Evolutionary conservation across 805 yeast species (phyloP).

Genomic region (Zygotorulaspora florentina): DNA sequence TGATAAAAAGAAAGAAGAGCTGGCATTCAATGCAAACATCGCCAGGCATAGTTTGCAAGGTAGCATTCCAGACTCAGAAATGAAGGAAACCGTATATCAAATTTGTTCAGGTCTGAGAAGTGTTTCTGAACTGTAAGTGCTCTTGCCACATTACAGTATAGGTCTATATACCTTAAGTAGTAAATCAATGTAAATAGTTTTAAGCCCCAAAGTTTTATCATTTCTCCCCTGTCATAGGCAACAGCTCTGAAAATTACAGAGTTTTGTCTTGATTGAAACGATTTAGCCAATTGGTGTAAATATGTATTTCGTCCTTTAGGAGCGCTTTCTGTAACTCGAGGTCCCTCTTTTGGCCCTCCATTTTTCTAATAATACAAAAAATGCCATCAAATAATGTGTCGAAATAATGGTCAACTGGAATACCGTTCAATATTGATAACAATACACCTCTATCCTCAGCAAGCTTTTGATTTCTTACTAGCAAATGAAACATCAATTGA

Average conservation of each 20-base stretch:
- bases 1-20: conserved; percentile 15
- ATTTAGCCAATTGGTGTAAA: not conserved
- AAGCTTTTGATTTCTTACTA: conserved; percentile 18
- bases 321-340: conserved; percentile 23
- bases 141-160: too few species aligned
- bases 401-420: conserved; percentile 21
- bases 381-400: conserved; percentile 15
- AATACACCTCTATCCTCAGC: conserved; percentile 10
- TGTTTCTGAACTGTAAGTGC: conserved; percentile 18
- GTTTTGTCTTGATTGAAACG: not conserved
- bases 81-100: conserved; percentile 21
- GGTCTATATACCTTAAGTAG: too few species aligned
- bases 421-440: conserved; percentile 11
- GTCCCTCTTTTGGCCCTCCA: conserved; percentile 7
- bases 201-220: not conserved
- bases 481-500: conserved; percentile 14
- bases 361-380: conserved; percentile 12
- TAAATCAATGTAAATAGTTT: not conserved
- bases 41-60: conserved; percentile 27
- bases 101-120: conserved; percentile 34
- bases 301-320: conserved; percentile 19
- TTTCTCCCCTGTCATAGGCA: not conserved
- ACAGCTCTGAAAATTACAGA: not conserved
- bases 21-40: conserved; percentile 20
- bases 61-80: conserved; percentile 13